These are phyloP conservation scores for Mortierella polycephala DNA, from an alignment of 371 early-diverging fungal species.

Conservation along the genomic window DNA sequence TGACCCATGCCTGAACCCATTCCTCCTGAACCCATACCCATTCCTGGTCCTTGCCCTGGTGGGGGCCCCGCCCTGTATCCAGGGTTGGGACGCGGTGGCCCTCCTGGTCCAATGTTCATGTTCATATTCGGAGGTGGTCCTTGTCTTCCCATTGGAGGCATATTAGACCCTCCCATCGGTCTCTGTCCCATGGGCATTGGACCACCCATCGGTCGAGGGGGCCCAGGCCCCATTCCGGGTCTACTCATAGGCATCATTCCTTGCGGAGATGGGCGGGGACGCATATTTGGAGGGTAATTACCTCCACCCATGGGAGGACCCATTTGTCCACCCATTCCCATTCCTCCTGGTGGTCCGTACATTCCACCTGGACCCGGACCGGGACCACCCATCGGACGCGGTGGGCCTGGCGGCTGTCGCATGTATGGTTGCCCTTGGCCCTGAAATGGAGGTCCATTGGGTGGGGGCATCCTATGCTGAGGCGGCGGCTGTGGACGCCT, in stretches of 20 bases:
- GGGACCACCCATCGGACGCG: conserved; percentile 38
- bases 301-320: conserved; percentile 29
- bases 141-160: conserved; percentile 39
- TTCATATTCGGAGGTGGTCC: conserved; percentile 27
- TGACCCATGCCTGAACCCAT: conserved; percentile 9
- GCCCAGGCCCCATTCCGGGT: too few species aligned
- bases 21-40: background rate
- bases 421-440: conserved; percentile 23
- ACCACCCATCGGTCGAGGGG: conserved; percentile 17
- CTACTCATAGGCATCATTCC: conserved; percentile 35
- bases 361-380: conserved; percentile 29
- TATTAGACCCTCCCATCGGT: conserved; percentile 37
- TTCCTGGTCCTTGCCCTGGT: conserved; percentile 18
- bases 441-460: conserved; percentile 39
- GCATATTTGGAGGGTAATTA: conserved; percentile 34
- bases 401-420: conserved; percentile 30
- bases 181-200: conserved; percentile 18
- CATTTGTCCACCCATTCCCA: conserved; percentile 31
- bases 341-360: background rate
- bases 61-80: conserved; percentile 2
- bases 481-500: conserved; percentile 42
- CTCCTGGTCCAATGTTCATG: background rate
- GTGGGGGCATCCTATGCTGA: conserved; percentile 34
- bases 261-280: conserved; percentile 32
- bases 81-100: conserved; percentile 19